Evolutionary conservation across 768 basidiomycete genomes (phyloP), one percentile per base, ranked within the genome.

Genomic region (Agaricus sinodeliciosus): DNA sequence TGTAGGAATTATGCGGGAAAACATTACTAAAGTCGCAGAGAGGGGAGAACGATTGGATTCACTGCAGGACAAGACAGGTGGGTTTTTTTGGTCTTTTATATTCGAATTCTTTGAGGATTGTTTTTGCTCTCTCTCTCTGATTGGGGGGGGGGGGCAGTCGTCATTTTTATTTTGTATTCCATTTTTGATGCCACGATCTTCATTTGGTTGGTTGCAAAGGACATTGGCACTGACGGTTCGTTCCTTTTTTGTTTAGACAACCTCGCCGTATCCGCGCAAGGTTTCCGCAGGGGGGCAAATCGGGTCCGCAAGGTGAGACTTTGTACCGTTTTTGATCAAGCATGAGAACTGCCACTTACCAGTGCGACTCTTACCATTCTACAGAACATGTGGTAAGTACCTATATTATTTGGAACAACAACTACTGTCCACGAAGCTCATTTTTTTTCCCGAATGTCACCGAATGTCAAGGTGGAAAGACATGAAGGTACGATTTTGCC

Each of bases 11-110:
- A 99, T 99, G 96, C 80, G 91, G 66, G 92, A 96, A 60, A 99
- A 99, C 70, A 97, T 99, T 63, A 89, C 85, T 56, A 91, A 92
- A 70, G 92, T 95, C 15, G 90, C 93, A 13, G 94, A 98, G 75
- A 73, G 96, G 63, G 94, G 94, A 63, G 95, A 98, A 73, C 71
- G 92, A 59, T 73, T 99, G 58, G 94, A 98, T 65, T 86, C 87
- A 45, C 71, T 98, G 58, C 95, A 97, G 70, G 95, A 96, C 72
- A 98, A 98, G 80, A 99, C 96, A 48, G 94, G 95, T 95, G 60
- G 34, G 52, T 22, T 12, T 42, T 43, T 13, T 28, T 13, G n/a
- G 16, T 39, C 60, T 87, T 77, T 36, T 16, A 41, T n/a, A 22
- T 47, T 50, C 28, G 18, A 18, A 31, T 51, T 44, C 27, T 54